Evolutionary conservation across 108 stramenopile genomes (phyloP).

Genomic region (Fragilariopsis cylindrus): DNA sequence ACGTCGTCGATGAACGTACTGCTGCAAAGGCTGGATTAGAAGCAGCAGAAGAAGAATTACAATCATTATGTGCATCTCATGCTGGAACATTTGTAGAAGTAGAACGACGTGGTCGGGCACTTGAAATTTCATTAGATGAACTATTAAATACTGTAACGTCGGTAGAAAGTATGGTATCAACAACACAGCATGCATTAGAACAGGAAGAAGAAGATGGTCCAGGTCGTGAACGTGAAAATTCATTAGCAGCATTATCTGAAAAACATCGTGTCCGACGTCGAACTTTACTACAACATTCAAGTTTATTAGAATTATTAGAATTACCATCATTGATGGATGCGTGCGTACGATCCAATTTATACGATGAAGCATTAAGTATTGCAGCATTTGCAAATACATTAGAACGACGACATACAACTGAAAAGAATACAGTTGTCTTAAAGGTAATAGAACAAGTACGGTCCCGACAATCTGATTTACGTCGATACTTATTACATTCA

Average conservation of each 20-base stretch:
- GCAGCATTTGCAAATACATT: constrained; percentile 86
- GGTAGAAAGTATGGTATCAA: constrained; percentile 43
- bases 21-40: constrained; percentile 69
- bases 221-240: constrained; percentile 25
- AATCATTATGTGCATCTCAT: constrained; percentile 71
- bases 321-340: constrained; percentile 88
- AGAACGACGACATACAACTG: constrained; percentile 64
- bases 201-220: constrained; percentile 52
- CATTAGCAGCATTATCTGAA: constrained; percentile 74
- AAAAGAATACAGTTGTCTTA: constrained; percentile 62
- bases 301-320: constrained; percentile 79
- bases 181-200: constrained; percentile 61
- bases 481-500: constrained; percentile 69
- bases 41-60: constrained; percentile 75
- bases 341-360: constrained; percentile 79
- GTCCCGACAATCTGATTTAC: constrained; percentile 73
- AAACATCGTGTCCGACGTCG: constrained; percentile 79
- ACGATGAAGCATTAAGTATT: constrained; percentile 84
- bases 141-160: constrained; percentile 44
- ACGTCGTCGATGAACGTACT: constrained; percentile 64
- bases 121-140: constrained; percentile 58
- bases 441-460: constrained; percentile 81
- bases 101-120: constrained; percentile 70
- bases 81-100: constrained; percentile 83
- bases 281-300: constrained; percentile 83